A percentile compares a stretch with the other conserved stretches of the same genome.
Conservation (phyloP, 768 basidiomycete species). For the Hydnomerulius pinastri region DNA sequence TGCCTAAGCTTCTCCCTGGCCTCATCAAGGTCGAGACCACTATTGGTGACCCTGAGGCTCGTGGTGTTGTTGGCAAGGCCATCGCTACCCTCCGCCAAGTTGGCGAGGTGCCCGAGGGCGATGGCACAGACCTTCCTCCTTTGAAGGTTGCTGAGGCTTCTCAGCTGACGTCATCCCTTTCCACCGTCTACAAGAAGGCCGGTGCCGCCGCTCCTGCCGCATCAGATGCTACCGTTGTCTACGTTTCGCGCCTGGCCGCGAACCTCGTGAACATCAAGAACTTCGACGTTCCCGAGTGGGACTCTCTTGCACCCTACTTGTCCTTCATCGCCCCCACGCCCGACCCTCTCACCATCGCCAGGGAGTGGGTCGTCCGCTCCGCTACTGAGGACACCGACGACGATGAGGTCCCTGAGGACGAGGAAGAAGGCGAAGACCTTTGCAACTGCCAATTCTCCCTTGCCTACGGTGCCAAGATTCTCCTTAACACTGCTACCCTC, state of each 20-base stretch:
- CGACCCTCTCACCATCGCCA: constrained; percentile 65
- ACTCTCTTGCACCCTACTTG: constrained; percentile 75
- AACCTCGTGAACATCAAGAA: constrained; percentile 89
- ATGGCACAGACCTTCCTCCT: constrained; percentile 91
- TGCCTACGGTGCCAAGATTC: constrained; percentile 97
- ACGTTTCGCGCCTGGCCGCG: constrained; percentile 78
- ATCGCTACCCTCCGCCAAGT: constrained; percentile 96
- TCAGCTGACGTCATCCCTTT: constrained; percentile 64
- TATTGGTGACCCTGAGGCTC: constrained; percentile 98
- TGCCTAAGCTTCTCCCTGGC: constrained; percentile 93
- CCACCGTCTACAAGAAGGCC: constrained; percentile 84
- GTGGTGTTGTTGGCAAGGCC: constrained; percentile 86
- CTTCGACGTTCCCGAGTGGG: constrained; percentile 90
- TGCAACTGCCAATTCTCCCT: constrained; percentile 99
- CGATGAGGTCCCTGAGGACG: constrained; percentile 73
- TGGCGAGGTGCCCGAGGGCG: constrained; percentile 82
- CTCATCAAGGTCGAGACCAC: constrained; percentile 93
- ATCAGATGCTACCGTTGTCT: constrained; percentile 61
- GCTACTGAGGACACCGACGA: constrained; percentile 77
- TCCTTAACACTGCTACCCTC: constrained; percentile 94
- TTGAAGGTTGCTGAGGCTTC: constrained; percentile 74
- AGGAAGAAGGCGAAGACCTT: constrained; percentile 97
- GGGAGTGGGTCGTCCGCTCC: constrained; percentile 89
- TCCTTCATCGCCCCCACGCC: constrained; percentile 63
- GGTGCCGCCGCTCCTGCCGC: constrained; percentile 58